Percentiles rank a stretch among this genome's conserved stretches.
These are phyloP conservation scores for Populus euphratica DNA, from an alignment of 345 rosid species.

Conservation along the genomic window DNA sequence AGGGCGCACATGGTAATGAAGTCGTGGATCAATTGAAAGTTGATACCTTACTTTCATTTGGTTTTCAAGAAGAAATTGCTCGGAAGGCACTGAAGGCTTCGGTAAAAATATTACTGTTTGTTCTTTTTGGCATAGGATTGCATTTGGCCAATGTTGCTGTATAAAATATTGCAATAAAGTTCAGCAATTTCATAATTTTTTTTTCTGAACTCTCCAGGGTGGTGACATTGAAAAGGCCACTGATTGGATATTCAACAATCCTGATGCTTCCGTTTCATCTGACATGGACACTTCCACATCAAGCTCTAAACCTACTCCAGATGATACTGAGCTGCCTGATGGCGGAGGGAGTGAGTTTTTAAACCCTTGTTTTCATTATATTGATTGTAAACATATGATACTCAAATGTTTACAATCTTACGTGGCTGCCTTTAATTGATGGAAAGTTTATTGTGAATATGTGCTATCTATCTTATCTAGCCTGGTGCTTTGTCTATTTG, in stretches of 20 bases:
- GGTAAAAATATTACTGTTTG: constrained; percentile 35
- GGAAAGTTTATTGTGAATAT: not conserved
- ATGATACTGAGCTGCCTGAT: constrained; percentile 52
- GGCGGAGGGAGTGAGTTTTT: constrained; percentile 90
- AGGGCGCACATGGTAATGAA: constrained; percentile 29
- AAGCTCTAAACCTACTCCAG: constrained; percentile 31
- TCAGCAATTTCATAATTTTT: not conserved
- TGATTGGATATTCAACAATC: constrained; percentile 97
- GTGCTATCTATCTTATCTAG: not conserved
- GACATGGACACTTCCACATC: constrained; percentile 72
- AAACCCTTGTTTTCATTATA: constrained; percentile 1
- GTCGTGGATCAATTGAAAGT: constrained; percentile 63
- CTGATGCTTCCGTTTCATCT: constrained; percentile 58
- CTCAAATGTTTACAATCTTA: not conserved
- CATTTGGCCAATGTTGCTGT: not conserved
- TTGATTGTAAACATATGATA: not conserved
- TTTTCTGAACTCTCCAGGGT: constrained; percentile 41
- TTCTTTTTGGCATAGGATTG: not conserved
- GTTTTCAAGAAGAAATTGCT: constrained; percentile 85
- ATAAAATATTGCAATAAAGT: not conserved
- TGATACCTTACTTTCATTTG: constrained; percentile 82
- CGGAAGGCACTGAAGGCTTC: constrained; percentile 76
- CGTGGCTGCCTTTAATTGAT: not conserved
- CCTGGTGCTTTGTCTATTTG: not conserved
- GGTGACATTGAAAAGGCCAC: constrained; percentile 95